A percentile compares a stretch with the other conserved stretches of the same genome.
Evolutionary conservation across 768 basidiomycete species (phyloP).

Genomic region (Tylopilus subfusipes): DNA sequence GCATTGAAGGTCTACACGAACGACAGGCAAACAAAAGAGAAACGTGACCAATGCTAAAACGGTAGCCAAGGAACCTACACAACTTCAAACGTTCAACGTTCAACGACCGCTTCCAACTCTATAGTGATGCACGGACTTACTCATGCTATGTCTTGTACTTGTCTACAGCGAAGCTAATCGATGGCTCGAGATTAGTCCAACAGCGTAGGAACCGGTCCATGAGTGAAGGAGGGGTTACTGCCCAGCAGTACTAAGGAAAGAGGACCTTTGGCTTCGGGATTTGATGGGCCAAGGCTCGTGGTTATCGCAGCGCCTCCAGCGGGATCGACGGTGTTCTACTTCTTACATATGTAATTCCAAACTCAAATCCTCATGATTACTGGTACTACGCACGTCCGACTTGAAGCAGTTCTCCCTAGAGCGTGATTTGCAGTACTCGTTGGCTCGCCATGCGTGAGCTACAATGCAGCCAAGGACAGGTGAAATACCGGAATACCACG

Average conservation of each 20-base stretch:
- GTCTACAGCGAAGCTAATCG: not conserved
- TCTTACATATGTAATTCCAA: not conserved
- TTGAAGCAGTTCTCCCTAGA: too few relatives aligned
- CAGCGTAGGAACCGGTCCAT: not conserved
- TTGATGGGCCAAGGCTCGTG: not conserved
- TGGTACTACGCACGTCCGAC: too few relatives aligned
- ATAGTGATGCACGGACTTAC: conserved; percentile 4
- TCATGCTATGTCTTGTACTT: conserved; percentile 6
- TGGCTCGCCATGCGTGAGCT: too few relatives aligned
- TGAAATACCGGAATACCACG: too few relatives aligned
- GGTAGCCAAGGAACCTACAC: conserved; percentile 1
- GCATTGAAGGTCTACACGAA: conserved; percentile 10
- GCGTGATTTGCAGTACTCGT: too few relatives aligned
- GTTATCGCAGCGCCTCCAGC: not conserved
- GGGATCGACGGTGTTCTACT: not conserved
- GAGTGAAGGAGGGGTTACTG: conserved; percentile 7
- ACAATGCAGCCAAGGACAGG: too few relatives aligned
- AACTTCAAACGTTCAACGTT: too few relatives aligned
- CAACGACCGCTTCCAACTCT: not conserved
- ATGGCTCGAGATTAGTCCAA: not conserved
- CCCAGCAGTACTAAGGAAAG: conserved; percentile 11
- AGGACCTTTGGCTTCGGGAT: not conserved
- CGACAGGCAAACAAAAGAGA: conserved; percentile 11
- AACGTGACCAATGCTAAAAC: conserved; percentile 2
- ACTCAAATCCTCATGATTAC: too few relatives aligned